A percentile compares a stretch with the other conserved stretches of the same genome.
Evolutionary conservation across 139 green algal species (phyloP).

Genomic region (Chlorella ohadii): DNA sequence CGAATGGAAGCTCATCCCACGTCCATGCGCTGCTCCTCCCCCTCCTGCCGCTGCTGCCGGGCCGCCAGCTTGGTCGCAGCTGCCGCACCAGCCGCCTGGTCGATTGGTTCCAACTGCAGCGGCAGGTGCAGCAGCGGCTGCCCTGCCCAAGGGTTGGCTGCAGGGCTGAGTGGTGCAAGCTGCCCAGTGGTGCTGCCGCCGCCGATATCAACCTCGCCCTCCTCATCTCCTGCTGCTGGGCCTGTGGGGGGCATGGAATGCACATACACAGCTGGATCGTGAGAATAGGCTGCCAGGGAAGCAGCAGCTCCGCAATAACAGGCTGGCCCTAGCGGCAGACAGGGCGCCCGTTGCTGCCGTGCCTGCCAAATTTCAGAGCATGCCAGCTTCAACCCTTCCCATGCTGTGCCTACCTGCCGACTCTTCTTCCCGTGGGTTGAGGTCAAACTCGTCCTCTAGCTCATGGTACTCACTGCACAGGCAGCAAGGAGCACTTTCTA

Average conservation of each 20-base stretch:
- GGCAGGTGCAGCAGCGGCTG: slow-evolving; percentile 29
- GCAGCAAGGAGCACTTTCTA: too few relatives aligned
- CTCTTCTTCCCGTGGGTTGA: slow-evolving; percentile 54
- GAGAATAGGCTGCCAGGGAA: too few relatives aligned
- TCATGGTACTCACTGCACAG: slow-evolving; percentile 85
- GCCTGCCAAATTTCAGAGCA: too few relatives aligned
- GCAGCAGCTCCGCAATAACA: too few relatives aligned
- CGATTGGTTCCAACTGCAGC: background rate
- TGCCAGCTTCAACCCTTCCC: too few relatives aligned
- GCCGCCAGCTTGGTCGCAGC: background rate
- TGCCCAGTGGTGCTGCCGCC: background rate
- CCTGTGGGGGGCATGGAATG: too few relatives aligned
- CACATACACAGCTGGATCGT: too few relatives aligned
- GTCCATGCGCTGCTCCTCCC: background rate
- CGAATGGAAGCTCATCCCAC: too few relatives aligned
- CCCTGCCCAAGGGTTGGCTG: background rate
- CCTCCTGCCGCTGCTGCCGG: background rate
- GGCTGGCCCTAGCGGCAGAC: too few relatives aligned
- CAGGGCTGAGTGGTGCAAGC: background rate
- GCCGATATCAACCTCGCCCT: slow-evolving; percentile 38
- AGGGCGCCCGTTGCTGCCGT: too few relatives aligned
- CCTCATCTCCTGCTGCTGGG: slow-evolving; percentile 6
- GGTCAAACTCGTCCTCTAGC: slow-evolving; percentile 95
- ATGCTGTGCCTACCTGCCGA: background rate
- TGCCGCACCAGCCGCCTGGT: background rate